Conservation (phyloP, 805 yeast species). For the Metschnikowia shivogae region DNA sequence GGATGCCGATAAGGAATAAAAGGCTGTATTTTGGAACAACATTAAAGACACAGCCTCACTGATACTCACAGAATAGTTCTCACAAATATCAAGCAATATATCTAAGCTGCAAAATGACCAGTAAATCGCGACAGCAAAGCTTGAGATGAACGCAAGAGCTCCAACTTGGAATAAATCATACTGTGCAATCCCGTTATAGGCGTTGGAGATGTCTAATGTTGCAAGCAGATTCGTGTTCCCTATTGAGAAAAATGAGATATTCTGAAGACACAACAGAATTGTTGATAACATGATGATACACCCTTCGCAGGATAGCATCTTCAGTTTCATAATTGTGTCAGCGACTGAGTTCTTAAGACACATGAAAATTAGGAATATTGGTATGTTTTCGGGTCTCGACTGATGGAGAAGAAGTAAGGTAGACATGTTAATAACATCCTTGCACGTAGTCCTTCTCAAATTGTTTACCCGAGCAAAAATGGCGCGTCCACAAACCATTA, state of each 20-base stretch:
- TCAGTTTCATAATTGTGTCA: conserved; percentile 4
- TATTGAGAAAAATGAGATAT: conserved; percentile 75
- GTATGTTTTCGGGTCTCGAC: conserved; percentile 51
- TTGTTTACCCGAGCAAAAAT: conserved; percentile 21
- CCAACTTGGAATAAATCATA: conserved; percentile 75
- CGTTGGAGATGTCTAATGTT: conserved; percentile 83
- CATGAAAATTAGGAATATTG: conserved; percentile 44
- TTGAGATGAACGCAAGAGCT: conserved; percentile 70
- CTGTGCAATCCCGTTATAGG: conserved; percentile 79
- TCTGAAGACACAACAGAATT: conserved; percentile 55
- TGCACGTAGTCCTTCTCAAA: conserved; percentile 23
- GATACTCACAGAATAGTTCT: not conserved
- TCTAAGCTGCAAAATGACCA: conserved; percentile 59
- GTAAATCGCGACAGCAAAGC: conserved; percentile 80
- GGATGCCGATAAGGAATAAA: conserved; percentile 57
- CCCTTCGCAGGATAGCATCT: conserved; percentile 16
- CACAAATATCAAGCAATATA: conserved; percentile 6
- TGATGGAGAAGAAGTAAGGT: conserved; percentile 51
- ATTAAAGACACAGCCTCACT: not conserved
- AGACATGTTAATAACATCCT: conserved; percentile 32
- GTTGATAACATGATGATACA: conserved; percentile 24
- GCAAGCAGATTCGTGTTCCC: conserved; percentile 93
- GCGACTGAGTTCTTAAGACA: conserved; percentile 21
- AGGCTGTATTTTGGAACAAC: conserved; percentile 23
- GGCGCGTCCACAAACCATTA: conserved; percentile 28